These are phyloP conservation scores for Boletus subparvulus DNA, from an alignment of 768 basidiomycete species.

Conservation along the genomic window DNA sequence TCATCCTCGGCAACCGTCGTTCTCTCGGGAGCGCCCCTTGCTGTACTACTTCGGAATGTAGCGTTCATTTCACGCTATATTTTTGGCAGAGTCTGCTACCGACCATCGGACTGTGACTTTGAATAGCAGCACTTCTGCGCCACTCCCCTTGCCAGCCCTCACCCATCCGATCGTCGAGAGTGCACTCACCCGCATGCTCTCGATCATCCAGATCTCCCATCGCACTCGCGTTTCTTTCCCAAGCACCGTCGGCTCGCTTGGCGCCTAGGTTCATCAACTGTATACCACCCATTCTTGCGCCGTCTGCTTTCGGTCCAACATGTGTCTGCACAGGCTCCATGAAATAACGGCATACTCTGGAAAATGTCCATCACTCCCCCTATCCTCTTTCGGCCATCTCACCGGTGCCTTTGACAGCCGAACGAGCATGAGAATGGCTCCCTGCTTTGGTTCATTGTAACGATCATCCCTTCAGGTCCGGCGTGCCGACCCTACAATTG, in stretches of 20 bases:
- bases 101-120: neutral
- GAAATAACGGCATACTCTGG: constrained; percentile 10
- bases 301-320: constrained; percentile 13
- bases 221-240: too few species aligned
- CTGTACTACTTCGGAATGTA: neutral
- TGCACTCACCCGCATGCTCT: neutral
- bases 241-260: too few species aligned
- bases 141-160: neutral
- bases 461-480: neutral
- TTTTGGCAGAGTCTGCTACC: neutral
- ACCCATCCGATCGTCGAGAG: too few species aligned
- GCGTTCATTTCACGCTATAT: neutral
- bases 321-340: constrained; percentile 9
- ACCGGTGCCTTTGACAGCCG: neutral
- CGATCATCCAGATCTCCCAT: too few species aligned
- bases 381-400: constrained; percentile 13
- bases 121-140: neutral
- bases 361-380: neutral
- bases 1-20: constrained; percentile 15
- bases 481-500: neutral
- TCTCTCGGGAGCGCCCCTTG: constrained; percentile 19
- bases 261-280: too few species aligned
- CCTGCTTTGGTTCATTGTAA: neutral
- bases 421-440: constrained; percentile 12
- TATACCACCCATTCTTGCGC: constrained; percentile 3